phyloP scores from a whole-genome alignment of 495 filamentous ascomycete genomes.

The Elasticomyces elasticus region DNA sequence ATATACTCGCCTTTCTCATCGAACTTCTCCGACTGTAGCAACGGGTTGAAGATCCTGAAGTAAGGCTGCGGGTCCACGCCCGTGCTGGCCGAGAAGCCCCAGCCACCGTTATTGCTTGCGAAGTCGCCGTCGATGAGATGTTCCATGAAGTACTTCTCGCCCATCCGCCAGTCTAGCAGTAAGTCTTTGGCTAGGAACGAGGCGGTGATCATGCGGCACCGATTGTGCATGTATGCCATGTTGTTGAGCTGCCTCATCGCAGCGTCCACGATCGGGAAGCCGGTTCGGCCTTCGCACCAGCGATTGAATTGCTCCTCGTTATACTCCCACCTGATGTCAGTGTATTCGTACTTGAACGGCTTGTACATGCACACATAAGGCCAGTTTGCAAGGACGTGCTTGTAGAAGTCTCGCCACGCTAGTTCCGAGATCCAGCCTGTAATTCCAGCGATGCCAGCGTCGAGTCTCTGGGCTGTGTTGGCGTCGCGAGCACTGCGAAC shows the following conservation, averaged over 20 bases:
- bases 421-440: constrained; percentile 76
- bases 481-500: constrained; percentile 53
- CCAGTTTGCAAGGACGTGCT: constrained; percentile 76
- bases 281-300: constrained; percentile 72
- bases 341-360: constrained; percentile 80
- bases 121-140: constrained; percentile 87
- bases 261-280: constrained; percentile 81
- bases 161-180: constrained; percentile 81
- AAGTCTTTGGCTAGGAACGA: constrained; percentile 84
- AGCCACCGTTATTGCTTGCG: constrained; percentile 83
- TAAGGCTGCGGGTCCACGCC: constrained; percentile 90
- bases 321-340: constrained; percentile 77
- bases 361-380: constrained; percentile 93
- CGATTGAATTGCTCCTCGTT: constrained; percentile 52
- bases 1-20: constrained; percentile 61
- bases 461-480: constrained; percentile 60
- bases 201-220: constrained; percentile 77
- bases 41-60: constrained; percentile 84
- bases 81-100: constrained; percentile 72
- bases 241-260: constrained; percentile 74
- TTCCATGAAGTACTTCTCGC: constrained; percentile 83
- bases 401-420: constrained; percentile 90
- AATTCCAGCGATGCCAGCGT: constrained; percentile 59
- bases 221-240: constrained; percentile 81
- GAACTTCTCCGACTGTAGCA: constrained; percentile 78